phyloP scores from a whole-genome alignment of 148 eudicot genomes.

The Rhododendron vialii region DNA sequence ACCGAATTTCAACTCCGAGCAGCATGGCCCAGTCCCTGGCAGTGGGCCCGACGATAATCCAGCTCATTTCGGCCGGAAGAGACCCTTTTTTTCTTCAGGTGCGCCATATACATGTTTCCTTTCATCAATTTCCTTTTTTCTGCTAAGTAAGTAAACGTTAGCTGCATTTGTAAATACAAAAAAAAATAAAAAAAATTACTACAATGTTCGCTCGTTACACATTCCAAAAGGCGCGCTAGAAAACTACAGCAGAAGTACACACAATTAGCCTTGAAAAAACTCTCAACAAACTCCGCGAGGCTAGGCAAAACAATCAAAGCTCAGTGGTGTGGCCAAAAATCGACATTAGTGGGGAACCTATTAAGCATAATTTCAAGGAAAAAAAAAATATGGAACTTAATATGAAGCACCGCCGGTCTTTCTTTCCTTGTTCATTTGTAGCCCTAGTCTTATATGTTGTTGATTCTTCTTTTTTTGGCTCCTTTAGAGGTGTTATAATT shows the following conservation, averaged over 20 bases:
- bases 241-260: neutral
- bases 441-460: neutral
- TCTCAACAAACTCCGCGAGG: neutral
- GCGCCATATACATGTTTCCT: neutral
- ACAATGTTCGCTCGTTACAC: neutral
- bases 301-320: neutral
- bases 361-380: neutral
- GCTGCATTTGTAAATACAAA: too few relatives aligned
- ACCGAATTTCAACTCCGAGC: slow-evolving; percentile 2
- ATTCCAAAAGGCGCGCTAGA: neutral
- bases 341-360: neutral
- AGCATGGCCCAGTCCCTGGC: neutral
- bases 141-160: neutral
- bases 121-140: neutral
- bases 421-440: neutral
- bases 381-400: too few relatives aligned
- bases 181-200: neutral
- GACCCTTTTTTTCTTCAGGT: slow-evolving; percentile 8
- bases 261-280: neutral
- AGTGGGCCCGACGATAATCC: neutral
- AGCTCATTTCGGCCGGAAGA: neutral
- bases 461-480: neutral
- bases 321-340: neutral
- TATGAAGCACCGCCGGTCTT: neutral
- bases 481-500: neutral